Base-by-base conservation (phyloP, 345 rosid genomes). In the Orychophragmus violaceus region DNA sequence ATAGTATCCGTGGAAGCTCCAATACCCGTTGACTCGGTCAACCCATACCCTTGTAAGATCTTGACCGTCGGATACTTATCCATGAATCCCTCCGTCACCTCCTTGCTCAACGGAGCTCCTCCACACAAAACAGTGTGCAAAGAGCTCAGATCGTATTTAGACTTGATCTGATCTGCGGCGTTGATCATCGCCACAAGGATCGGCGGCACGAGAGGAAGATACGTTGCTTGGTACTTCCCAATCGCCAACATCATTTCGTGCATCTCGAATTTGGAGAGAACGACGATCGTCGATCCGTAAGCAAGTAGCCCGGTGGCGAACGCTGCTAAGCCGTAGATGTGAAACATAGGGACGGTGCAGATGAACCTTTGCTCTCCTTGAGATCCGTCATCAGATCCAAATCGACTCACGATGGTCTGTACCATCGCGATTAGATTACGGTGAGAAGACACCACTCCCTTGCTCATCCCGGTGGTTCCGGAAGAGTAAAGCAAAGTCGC, bases 261-360 rank as follows among this genome's bases (percentile, higher is more conserved):
- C 82, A 90, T 77, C 42, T 90, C 95, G 76, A 90, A 93, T 42
- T 85, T 90, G 1, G 96, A 79, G 42, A 93, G 86, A 32, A 93
- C 77, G 3, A 90, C 68, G 61, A 90, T 52, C 30, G 97, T 88
- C 5, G 91, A 71, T 35, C 98, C 98, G 9, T 81, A 53, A 22
- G 96, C 86, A 14, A 93, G 84, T 0, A 86, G 63, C 13, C 94
- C 98, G 8, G 82, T 78, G 1, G 90, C 94, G 65, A 93, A 93
- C 24, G 84, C 84, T 1, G 84, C 88, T 36, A 93, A 73, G 45
- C 98, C 98, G 78, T 86, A 93, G 74, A 90, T 84, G 72, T 90
- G 98, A 74, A 88, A 93, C 98, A 93, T 90, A 12, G 98, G 98
- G 10, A 93, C 89, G 24, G 97, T 86, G 75, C 98, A 90, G 76